A percentile compares a stretch with the other conserved stretches of the same genome.
phyloP scores from a whole-genome alignment of 2,329 filamentous ascomycete genomes.

The Ophiocordyceps unilateralis region DNA sequence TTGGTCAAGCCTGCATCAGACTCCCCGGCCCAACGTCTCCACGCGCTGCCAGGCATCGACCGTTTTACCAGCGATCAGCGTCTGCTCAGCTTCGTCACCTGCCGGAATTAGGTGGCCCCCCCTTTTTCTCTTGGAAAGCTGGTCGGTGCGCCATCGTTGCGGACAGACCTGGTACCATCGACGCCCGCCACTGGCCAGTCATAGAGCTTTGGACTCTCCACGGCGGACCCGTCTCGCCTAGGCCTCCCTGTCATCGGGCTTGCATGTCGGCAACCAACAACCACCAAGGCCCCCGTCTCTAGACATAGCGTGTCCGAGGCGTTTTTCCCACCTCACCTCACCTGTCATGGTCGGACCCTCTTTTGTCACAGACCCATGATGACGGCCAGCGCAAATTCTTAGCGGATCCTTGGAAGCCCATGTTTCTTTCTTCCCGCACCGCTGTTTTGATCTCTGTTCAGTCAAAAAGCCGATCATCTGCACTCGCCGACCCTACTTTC shows the following conservation, averaged over 20 bases:
- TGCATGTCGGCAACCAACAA: not conserved
- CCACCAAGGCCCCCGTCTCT: not conserved
- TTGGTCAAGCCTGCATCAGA: not conserved
- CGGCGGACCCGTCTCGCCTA: not conserved
- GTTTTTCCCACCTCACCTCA: not conserved
- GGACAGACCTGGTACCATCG: not conserved
- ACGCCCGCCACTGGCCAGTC: not conserved
- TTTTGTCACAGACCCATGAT: not conserved
- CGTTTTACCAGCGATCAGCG: not conserved
- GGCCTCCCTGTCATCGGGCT: not conserved
- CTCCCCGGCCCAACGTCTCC: not conserved
- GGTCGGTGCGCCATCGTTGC: not conserved
- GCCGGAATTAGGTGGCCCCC: not conserved
- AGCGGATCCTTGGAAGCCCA: conserved; percentile 1
- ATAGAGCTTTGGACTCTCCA: not conserved
- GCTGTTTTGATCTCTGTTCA: not conserved
- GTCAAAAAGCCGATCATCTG: not conserved
- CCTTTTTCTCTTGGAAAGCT: not conserved
- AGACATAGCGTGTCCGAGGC: not conserved
- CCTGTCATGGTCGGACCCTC: conserved; percentile 1
- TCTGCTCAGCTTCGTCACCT: not conserved
- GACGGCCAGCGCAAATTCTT: not conserved
- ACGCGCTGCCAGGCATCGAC: not conserved
- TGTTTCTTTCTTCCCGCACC: not conserved
- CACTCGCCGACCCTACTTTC: not conserved